Base-by-base conservation (phyloP, 2,329 filamentous ascomycete species). In the Sclerotinia minor region DNA sequence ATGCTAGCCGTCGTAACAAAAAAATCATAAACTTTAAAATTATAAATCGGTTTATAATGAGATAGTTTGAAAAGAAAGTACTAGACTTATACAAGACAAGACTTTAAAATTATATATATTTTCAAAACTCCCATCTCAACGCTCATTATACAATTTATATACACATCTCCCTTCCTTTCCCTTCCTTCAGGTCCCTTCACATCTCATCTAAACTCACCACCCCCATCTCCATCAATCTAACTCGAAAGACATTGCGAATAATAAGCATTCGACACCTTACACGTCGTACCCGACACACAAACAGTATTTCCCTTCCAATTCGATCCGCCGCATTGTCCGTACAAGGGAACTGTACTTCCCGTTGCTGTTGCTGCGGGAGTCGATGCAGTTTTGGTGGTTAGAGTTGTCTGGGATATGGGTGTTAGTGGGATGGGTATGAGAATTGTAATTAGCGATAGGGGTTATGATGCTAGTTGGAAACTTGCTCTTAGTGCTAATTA, bases 191-290 rank as follows among this genome's bases (percentile, higher is more conserved):
- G n/a, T n/a, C n/a, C n/a, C n/a, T 29, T 9, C 15, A 26, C 24
- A 32, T n/a, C 50, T 24, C 5, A 38, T 24, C n/a, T 17, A 24
- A 29, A 1, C 19, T 5, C 1, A 17, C 2, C 26, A 49, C 2
- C 13, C 3, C 21, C 21, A 7, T 4, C 29, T 4, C 41, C 5
- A 11, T 9, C 19, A 4, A 13, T 7, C 1, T 67, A 67, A 8
- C 11, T 38, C 2, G 38, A 7, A 75, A 57, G 0, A 45, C 67
- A 68, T 24, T 68, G 67, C 3, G 61, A 68, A 38, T 68, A 68
- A 19, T 17, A 68, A 24, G 8, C 2, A 44, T 68, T 68, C 19
- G 45, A 47, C 26, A 15, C 19, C 5, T 6, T 38, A 7, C 67
- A 68, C 1, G 35, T 65, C 5, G n/a, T 65, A 29, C 61, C 61